Evolutionary conservation across 306 rosid genomes (phyloP).

Genomic region (Ziziphus jujuba): DNA sequence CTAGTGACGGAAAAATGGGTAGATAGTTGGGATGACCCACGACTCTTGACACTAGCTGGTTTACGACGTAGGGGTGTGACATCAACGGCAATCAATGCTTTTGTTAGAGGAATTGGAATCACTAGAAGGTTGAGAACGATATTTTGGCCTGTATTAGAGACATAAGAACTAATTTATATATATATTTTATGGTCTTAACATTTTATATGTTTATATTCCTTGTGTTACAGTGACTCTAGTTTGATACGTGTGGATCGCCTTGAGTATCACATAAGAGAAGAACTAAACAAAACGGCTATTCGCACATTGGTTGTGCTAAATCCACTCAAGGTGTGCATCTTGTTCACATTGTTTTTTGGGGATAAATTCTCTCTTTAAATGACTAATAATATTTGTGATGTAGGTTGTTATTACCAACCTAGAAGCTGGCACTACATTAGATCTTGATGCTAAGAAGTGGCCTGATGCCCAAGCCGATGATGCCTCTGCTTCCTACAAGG

Average conservation of each 20-base stretch:
- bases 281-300: constrained; percentile 71
- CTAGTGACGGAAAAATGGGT: constrained; percentile 91
- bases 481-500: constrained; percentile 79
- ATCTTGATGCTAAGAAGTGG: constrained; percentile 86
- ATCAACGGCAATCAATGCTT: constrained; percentile 81
- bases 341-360: constrained; percentile 20
- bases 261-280: constrained; percentile 92
- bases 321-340: constrained; percentile 75
- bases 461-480: constrained; percentile 85
- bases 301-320: constrained; percentile 84
- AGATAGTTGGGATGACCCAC: constrained; percentile 99
- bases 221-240: constrained; percentile 76
- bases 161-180: background rate
- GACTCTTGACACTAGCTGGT: constrained; percentile 93
- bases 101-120: constrained; percentile 95
- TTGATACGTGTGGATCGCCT: constrained; percentile 83
- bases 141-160: background rate
- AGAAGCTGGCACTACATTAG: constrained; percentile 60
- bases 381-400: constrained; percentile 24
- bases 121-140: constrained; percentile 75
- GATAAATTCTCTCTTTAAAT: background rate
- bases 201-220: constrained; percentile 1
- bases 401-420: constrained; percentile 86
- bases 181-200: constrained; percentile 8
- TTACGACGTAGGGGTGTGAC: constrained; percentile 89